Percentiles rank a stretch among this genome's conserved stretches.
Evolutionary conservation across 208 protist genomes (phyloP).

Genomic region (Naegleria fowleri): DNA sequence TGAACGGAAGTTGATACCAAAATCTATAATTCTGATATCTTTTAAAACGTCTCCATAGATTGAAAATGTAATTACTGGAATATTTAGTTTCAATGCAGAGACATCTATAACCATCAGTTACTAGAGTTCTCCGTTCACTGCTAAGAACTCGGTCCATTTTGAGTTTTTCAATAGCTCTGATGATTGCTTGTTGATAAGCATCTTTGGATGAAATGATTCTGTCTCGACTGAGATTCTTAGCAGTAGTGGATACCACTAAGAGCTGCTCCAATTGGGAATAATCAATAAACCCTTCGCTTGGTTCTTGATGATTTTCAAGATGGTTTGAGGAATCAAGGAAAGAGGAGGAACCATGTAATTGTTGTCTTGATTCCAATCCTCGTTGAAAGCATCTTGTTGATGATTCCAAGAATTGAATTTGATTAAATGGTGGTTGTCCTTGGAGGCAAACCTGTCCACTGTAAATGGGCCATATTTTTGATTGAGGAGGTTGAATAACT

Average conservation of each 20-base stretch:
- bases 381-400: not conserved
- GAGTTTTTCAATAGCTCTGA: not conserved
- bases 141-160: not conserved
- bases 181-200: not conserved
- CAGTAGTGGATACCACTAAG: not conserved
- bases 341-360: conserved; percentile 19
- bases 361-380: not conserved
- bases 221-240: not conserved
- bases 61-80: not conserved
- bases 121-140: not conserved
- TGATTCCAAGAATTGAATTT: not conserved
- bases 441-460: not conserved
- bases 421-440: not conserved
- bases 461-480: not conserved
- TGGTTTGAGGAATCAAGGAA: not conserved
- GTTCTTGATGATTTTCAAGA: not conserved
- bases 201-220: not conserved
- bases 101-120: not conserved
- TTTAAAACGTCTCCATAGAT: not conserved
- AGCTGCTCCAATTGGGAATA: not conserved
- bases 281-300: not conserved
- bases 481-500: not conserved
- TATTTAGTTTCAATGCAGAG: not conserved
- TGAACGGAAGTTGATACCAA: not conserved
- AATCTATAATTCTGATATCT: not conserved